These are phyloP conservation scores for Camelina neglecta DNA, from an alignment of 345 rosid species.

Conservation along the genomic window DNA sequence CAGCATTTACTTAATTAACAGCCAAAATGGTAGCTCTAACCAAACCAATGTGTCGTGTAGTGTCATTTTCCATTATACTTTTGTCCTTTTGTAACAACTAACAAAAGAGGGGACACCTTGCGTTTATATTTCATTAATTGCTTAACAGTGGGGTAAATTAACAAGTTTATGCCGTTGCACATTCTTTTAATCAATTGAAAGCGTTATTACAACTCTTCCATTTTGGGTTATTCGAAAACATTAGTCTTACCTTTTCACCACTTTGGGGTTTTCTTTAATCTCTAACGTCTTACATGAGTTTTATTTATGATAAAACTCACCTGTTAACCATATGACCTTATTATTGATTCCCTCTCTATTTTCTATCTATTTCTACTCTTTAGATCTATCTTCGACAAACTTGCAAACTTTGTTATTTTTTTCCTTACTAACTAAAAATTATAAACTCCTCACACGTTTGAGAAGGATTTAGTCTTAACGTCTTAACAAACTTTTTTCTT, in stretches of 20 bases:
- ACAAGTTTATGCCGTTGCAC: background rate
- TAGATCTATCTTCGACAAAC: background rate
- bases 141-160: background rate
- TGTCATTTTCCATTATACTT: conserved; percentile 61
- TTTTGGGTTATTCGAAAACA: conserved; percentile 13
- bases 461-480: background rate
- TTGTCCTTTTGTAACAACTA: conserved; percentile 44
- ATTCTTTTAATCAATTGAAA: background rate
- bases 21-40: conserved; percentile 5
- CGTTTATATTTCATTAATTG: background rate
- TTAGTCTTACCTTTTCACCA: background rate
- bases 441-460: background rate
- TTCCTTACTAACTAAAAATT: background rate
- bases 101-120: conserved; percentile 3
- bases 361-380: no score
- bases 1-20: background rate
- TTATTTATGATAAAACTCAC: background rate
- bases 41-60: conserved; percentile 43
- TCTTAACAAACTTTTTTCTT: background rate
- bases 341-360: no score
- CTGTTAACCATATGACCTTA: background rate
- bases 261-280: conserved; percentile 1
- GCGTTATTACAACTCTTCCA: conserved; percentile 2
- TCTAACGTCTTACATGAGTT: conserved; percentile 8
- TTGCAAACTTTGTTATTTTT: background rate